Evolutionary conservation across 352 stramenopile species (phyloP).

Genomic region (Globisporangium spiculum): DNA sequence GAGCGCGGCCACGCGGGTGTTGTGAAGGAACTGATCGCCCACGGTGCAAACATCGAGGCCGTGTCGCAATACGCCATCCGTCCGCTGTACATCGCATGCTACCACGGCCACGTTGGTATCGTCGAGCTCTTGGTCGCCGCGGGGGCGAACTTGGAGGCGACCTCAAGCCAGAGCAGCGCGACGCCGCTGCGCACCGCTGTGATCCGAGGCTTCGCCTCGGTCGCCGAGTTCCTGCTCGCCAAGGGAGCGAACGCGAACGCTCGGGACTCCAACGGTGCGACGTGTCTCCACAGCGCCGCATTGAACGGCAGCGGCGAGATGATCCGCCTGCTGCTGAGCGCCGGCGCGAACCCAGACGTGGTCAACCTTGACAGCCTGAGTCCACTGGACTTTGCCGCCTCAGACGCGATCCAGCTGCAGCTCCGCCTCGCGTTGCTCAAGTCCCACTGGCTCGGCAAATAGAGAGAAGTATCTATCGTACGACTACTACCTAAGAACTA

Average conservation of each 20-base stretch:
- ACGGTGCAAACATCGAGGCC: constrained; percentile 43
- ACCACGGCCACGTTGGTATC: constrained; percentile 45
- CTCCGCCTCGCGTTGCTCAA: constrained; percentile 51
- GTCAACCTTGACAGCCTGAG: constrained; percentile 32
- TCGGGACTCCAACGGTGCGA: constrained; percentile 38
- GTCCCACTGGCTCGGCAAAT: constrained; percentile 45
- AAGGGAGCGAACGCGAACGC: constrained; percentile 43
- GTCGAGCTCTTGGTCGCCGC: constrained; percentile 39
- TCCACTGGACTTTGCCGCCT: constrained; percentile 42
- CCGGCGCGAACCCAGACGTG: constrained; percentile 36
- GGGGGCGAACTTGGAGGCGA: constrained; percentile 39
- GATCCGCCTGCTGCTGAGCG: constrained; percentile 33
- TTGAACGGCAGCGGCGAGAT: constrained; percentile 39
- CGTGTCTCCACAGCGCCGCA: constrained; percentile 47
- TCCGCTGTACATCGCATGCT: constrained; percentile 46
- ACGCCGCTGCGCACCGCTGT: constrained; percentile 47
- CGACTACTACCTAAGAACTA: not conserved
- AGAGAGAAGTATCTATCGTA: not conserved
- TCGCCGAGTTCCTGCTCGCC: constrained; percentile 38
- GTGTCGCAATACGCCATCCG: constrained; percentile 39
- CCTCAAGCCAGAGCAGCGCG: constrained; percentile 38
- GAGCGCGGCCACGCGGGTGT: constrained; percentile 44
- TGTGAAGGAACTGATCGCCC: constrained; percentile 34
- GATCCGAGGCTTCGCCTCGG: constrained; percentile 31
- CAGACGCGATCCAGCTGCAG: constrained; percentile 43